These are phyloP conservation scores for Plasmodium malariae DNA, from an alignment of 169 alveolate species.

Conservation along the genomic window DNA sequence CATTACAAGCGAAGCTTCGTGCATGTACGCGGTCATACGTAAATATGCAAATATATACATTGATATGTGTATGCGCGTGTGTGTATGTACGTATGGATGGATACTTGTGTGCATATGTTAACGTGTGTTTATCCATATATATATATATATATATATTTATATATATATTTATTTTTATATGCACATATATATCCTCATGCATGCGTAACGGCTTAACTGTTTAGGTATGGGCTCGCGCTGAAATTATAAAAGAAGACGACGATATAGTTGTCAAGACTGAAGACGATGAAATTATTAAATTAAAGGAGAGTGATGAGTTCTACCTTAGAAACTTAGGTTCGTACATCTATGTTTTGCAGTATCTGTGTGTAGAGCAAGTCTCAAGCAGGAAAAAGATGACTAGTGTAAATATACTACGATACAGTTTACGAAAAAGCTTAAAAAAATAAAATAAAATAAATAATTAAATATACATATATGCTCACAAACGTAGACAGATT, in stretches of 20 bases:
- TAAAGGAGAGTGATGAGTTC: constrained; percentile 56
- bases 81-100: no score
- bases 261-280: constrained; percentile 55
- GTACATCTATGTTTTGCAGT: background rate
- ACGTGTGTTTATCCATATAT: background rate
- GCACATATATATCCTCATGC: background rate
- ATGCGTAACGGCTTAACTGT: background rate
- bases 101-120: background rate
- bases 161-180: background rate
- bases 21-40: no score
- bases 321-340: constrained; percentile 47
- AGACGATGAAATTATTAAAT: constrained; percentile 57
- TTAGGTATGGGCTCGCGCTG: constrained; percentile 76
- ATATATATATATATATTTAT: constrained; percentile 1
- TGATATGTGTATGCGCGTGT: no score
- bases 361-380: no score
- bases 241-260: constrained; percentile 43
- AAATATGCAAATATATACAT: background rate
- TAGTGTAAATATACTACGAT: no score
- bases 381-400: no score
- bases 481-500: no score
- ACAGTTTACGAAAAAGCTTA: no score
- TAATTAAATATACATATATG: no score
- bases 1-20: background rate
- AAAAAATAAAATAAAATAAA: no score